Evolutionary conservation across 192 early-diverging fungal genomes (phyloP), one percentile per base, ranked within the genome.

Genomic region (Umbelopsis isabellina): DNA sequence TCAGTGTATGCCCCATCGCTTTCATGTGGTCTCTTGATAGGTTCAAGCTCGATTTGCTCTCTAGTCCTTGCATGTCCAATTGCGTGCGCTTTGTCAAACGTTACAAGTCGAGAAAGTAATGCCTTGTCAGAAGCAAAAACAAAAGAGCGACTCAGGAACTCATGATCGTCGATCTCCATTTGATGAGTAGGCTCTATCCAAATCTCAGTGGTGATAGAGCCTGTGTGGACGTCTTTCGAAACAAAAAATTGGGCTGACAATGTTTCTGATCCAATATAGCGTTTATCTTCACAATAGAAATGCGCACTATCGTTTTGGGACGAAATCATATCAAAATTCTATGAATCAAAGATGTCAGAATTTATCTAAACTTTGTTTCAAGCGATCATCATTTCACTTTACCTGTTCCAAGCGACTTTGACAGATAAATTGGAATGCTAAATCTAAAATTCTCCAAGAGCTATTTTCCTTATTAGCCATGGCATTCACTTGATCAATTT

Each of bases 341-440:
- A 33, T 22, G 15, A 30, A 52, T 2, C 15, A 30, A 52, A n/a
- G 20, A 16, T 35, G 2, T 61, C 30, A 35, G 13, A 35, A n/a
- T 4, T 12, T 16, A 0, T 2, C 1, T 4, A 35, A 35, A 5
- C 1, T 10, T 18, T 13, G 37, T 30, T 61, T 0, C 0, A 4
- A 41, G 5, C 6, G 5, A 6, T 46, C 30, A 13, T 41, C 2
- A 20, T 16, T 44, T 27, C 35, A 64, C 23, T 13, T 61, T 61
- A 75, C 81, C 48, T 87, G 77, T 5, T 80, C 76, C 12, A 81
- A 46, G 9, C 87, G 77, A 22, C 79, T 67, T 23, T 80, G 75
- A 55, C 81, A 83, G 2, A 88, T 66, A 66, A 76, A 80, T 46
- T 86, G 83, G 66, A 83, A 88, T 2, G 83, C 83, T 11, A 86